These are phyloP conservation scores for Urtica urens DNA, from an alignment of 306 rosid genomes.

Conservation along the genomic window DNA sequence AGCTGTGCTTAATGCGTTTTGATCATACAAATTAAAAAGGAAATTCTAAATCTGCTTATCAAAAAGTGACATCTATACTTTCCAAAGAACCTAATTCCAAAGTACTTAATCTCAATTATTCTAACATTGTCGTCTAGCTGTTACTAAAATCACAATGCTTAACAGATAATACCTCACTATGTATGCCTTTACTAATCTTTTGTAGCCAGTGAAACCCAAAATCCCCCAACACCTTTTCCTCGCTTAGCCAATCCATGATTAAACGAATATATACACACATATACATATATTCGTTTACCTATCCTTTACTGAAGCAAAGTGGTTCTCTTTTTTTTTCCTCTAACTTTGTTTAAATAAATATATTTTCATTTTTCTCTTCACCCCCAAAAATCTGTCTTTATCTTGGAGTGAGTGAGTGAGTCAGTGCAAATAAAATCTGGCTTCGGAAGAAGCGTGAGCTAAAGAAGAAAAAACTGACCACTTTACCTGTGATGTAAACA, in stretches of 20 bases:
- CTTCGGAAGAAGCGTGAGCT: slow-evolving; percentile 13
- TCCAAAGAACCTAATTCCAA: no score
- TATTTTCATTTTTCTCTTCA: slow-evolving; percentile 15
- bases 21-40: no score
- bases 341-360: not conserved
- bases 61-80: no score
- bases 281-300: slow-evolving; percentile 41
- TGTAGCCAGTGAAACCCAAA: slow-evolving; percentile 14
- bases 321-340: slow-evolving; percentile 38
- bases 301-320: slow-evolving; percentile 32
- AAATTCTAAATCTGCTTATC: no score
- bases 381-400: slow-evolving; percentile 22
- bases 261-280: slow-evolving; percentile 45
- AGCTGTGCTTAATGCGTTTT: no score
- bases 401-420: slow-evolving; percentile 30
- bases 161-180: slow-evolving; percentile 43
- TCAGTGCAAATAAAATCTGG: slow-evolving; percentile 41
- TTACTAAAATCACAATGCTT: slow-evolving; percentile 31
- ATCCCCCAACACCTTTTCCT: slow-evolving; percentile 4
- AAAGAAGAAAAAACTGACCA: slow-evolving; percentile 6
- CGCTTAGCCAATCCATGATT: slow-evolving; percentile 51
- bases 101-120: no score
- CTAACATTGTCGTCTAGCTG: slow-evolving; percentile 17
- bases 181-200: slow-evolving; percentile 1
- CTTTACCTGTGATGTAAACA: slow-evolving; percentile 29